phyloP scores from a whole-genome alignment of 2,329 filamentous ascomycete species.

The Trichophyton verrucosum region DNA sequence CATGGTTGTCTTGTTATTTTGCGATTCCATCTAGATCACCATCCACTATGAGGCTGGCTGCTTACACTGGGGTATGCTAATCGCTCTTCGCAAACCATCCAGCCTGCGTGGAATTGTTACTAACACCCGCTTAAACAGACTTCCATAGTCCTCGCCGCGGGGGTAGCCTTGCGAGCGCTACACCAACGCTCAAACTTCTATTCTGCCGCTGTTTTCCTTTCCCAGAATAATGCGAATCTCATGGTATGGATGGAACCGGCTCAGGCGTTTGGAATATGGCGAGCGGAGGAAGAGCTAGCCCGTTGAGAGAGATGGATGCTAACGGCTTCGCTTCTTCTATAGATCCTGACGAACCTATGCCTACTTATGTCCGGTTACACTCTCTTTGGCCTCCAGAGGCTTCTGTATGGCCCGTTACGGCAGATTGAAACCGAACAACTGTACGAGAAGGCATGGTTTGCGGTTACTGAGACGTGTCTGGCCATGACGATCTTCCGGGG shows the following conservation, averaged over 20 bases:
- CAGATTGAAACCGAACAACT: slow-evolving; percentile 93
- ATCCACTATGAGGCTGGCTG: slow-evolving; percentile 37
- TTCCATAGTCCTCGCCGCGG: slow-evolving; percentile 71
- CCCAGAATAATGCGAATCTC: slow-evolving; percentile 89
- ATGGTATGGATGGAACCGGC: slow-evolving; percentile 49
- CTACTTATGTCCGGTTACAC: slow-evolving; percentile 69
- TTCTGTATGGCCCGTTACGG: slow-evolving; percentile 81
- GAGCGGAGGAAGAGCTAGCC: too few relatives aligned
- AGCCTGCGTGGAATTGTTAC: not conserved
- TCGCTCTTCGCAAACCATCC: not conserved
- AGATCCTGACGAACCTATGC: slow-evolving; percentile 86
- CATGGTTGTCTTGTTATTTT: not conserved
- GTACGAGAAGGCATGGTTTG: slow-evolving; percentile 96
- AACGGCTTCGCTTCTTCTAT: slow-evolving; percentile 3
- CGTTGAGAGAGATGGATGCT: not conserved
- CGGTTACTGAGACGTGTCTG: slow-evolving; percentile 88
- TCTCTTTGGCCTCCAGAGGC: slow-evolving; percentile 74
- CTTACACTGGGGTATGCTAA: slow-evolving; percentile 39
- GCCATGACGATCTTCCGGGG: slow-evolving; percentile 98
- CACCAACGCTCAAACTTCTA: slow-evolving; percentile 97
- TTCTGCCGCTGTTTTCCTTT: slow-evolving; percentile 90
- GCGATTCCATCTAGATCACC: slow-evolving; percentile 7
- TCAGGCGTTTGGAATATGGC: not conserved
- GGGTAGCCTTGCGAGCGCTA: slow-evolving; percentile 79
- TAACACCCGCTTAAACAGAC: slow-evolving; percentile 38